These are phyloP conservation scores for Anacardium occidentale DNA, from an alignment of 345 rosid species.

Conservation along the genomic window DNA sequence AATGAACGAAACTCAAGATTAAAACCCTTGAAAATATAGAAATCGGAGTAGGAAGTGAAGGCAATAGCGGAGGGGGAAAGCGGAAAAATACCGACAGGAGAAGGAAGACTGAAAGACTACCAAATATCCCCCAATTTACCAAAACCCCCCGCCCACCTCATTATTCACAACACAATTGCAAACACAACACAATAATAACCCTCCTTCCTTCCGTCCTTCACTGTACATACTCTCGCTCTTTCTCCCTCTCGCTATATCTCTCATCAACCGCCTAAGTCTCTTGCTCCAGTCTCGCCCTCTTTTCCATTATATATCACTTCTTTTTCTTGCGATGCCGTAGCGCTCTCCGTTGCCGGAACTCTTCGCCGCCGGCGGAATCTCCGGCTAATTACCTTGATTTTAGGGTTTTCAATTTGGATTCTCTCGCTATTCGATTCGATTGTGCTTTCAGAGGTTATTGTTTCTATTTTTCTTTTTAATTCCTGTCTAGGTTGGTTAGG, in stretches of 20 bases:
- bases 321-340: conserved; percentile 14
- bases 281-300: not conserved
- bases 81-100: too few relatives aligned
- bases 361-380: conserved; percentile 13
- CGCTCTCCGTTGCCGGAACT: conserved; percentile 10
- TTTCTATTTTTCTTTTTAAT: not conserved
- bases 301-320: not conserved
- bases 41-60: too few relatives aligned
- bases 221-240: too few relatives aligned
- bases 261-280: conserved; percentile 12
- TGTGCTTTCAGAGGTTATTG: not conserved
- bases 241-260: not conserved
- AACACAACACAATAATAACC: too few relatives aligned
- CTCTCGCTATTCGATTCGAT: not conserved
- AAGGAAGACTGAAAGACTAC: too few relatives aligned
- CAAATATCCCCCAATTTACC: too few relatives aligned
- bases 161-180: too few relatives aligned
- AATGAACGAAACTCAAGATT: too few relatives aligned
- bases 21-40: too few relatives aligned
- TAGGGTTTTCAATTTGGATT: conserved; percentile 11
- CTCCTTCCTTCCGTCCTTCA: too few relatives aligned
- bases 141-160: too few relatives aligned
- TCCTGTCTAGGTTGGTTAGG: not conserved
- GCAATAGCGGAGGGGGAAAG: too few relatives aligned
- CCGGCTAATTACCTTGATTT: conserved; percentile 5